Conservation (phyloP, 441 rosid genomes). For the Francoa sonchifolia region DNA sequence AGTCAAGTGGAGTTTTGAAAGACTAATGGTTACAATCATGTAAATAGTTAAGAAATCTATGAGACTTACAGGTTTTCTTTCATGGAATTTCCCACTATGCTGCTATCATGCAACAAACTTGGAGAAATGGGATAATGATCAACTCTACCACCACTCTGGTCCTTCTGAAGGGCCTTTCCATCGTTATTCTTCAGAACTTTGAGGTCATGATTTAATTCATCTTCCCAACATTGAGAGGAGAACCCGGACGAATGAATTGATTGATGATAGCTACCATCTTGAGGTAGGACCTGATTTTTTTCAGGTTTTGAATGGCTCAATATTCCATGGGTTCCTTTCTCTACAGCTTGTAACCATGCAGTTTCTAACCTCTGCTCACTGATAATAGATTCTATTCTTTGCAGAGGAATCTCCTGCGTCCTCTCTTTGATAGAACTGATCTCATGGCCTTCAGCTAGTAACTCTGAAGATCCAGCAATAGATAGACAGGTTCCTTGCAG, state of each 20-base stretch:
- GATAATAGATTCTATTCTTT: constrained; percentile 87
- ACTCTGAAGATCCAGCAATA: constrained; percentile 22
- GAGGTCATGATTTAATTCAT: constrained; percentile 52
- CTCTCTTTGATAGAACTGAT: constrained; percentile 25
- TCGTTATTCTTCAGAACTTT: constrained; percentile 52
- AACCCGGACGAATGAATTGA: constrained; percentile 35
- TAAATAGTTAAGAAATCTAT: constrained; percentile 2
- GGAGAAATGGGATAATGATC: constrained; percentile 65
- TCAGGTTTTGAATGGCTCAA: constrained; percentile 53
- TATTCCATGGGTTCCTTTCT: constrained; percentile 67
- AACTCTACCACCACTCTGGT: constrained; percentile 31
- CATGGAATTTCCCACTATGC: constrained; percentile 28
- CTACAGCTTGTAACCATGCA: constrained; percentile 88
- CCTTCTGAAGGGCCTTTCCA: constrained; percentile 37
- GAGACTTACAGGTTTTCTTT: constrained; percentile 78
- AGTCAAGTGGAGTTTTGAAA: background rate
- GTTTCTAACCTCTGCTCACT: constrained; percentile 88
- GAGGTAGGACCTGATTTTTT: constrained; percentile 86
- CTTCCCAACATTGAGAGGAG: constrained; percentile 59
- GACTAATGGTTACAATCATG: background rate
- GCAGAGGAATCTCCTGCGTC: constrained; percentile 54
- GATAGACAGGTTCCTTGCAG: constrained; percentile 15
- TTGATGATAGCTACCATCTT: constrained; percentile 47
- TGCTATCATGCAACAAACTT: constrained; percentile 66
- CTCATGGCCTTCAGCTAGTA: constrained; percentile 30